Evolutionary conservation across 371 early-diverging fungal genomes (phyloP).

Genomic region (Gilbertella persicaria): DNA sequence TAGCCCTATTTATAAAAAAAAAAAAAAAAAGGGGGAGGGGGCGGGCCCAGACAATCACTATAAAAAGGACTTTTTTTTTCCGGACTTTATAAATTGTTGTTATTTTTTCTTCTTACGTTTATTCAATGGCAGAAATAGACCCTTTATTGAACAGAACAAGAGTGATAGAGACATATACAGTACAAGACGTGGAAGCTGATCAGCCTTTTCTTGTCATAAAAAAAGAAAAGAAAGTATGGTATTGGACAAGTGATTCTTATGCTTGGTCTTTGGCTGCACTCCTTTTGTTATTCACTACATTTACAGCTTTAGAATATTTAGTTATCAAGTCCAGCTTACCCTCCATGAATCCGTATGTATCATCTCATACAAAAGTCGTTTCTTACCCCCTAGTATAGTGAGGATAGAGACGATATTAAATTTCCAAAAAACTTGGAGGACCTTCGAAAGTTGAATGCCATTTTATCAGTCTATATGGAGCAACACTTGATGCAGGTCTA

Average conservation of each 20-base stretch:
- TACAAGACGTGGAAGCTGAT: constrained; percentile 11
- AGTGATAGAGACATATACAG: not conserved
- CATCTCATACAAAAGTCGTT: too few species aligned
- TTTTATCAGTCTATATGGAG: constrained; percentile 59
- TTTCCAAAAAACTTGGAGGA: constrained; percentile 62
- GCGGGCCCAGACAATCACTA: too few species aligned
- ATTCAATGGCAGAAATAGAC: constrained; percentile 1
- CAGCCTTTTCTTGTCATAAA: constrained; percentile 4
- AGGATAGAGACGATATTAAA: constrained; percentile 54
- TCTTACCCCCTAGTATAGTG: too few species aligned
- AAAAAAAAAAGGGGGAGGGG: too few species aligned
- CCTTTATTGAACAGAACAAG: constrained; percentile 4
- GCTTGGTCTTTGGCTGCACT: constrained; percentile 40
- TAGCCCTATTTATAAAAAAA: too few species aligned
- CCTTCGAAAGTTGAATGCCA: constrained; percentile 52
- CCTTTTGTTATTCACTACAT: constrained; percentile 28
- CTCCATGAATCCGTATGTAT: constrained; percentile 34
- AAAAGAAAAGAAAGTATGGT: constrained; percentile 20
- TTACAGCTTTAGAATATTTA: constrained; percentile 35
- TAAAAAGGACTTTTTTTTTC: too few species aligned
- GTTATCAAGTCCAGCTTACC: constrained; percentile 42
- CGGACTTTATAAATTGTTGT: not conserved
- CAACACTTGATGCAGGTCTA: constrained; percentile 59
- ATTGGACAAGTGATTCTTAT: constrained; percentile 48
- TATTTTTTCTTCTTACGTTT: not conserved